Evolutionary conservation across 2,329 filamentous ascomycete genomes (phyloP), one percentile per base, ranked within the genome.

Genomic region (Aspergillus neotritici): DNA sequence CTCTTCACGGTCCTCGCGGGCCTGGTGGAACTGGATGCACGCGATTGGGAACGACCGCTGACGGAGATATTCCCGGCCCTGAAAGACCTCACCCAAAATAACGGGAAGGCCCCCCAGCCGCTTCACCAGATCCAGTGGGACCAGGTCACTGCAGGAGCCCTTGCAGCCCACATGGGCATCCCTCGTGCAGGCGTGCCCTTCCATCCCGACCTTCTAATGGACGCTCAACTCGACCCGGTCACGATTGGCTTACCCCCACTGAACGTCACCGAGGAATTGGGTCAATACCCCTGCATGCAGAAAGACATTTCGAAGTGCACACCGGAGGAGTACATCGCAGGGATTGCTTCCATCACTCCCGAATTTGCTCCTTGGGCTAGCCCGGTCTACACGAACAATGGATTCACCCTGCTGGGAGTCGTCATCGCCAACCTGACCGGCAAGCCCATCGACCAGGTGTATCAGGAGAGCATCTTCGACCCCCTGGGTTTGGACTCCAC

Each of bases 341-440:
- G 57, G n/a, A 58, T 63, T 12, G 53, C 50, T 14, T 51, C 52
- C 37, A 56, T 57, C 4, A 57, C 63, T 5, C 73, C 74, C 0
- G 58, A 67, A 1, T 75, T 71, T 39, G 53, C 59, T 0, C 67
- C 74, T 0, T 73, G 70, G 49, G 63, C 66, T 0, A 69, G 62
- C 3, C 73, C 75, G 0, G 60, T 66, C 3, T 79, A 79, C 54
- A 72, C 74, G 21, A 77, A 78, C 49, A 58, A 69, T 3, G 73
- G 64, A 1, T 72, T 52, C 34, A 46, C 51, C 6, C 44, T 58
- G 3, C 52, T 73, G 14, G 72, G 70, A 2, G 57, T 71, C 1
- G 70, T 70, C 0, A 58, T 78, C 1, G 70, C 76, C 46, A 64
- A 64, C 5, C 63, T 71, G 0, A 71, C 69, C 0, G 67, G 68